Evolutionary conservation across 495 filamentous ascomycete species (phyloP).

Genomic region (Chlorociboria aeruginascens): DNA sequence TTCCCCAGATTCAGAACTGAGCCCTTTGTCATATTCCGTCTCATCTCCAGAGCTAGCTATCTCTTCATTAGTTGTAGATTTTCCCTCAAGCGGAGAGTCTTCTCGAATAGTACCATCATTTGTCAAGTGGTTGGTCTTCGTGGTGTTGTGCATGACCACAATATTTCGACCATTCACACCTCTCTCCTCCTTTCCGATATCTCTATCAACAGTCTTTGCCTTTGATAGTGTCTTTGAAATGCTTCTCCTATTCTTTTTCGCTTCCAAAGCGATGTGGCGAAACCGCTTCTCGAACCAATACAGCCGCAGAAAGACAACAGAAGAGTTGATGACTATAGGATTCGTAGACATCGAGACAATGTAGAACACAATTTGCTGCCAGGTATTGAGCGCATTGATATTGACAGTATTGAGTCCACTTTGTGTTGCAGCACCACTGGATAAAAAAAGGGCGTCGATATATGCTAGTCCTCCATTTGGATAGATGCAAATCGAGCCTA

Average conservation of each 20-base stretch:
- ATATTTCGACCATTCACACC: slow-evolving; percentile 66
- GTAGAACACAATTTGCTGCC: slow-evolving; percentile 68
- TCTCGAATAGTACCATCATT: slow-evolving; percentile 2
- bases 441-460: slow-evolving; percentile 83
- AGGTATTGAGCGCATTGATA: slow-evolving; percentile 59
- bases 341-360: slow-evolving; percentile 62
- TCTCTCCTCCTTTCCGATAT: slow-evolving; percentile 40
- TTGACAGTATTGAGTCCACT: slow-evolving; percentile 85
- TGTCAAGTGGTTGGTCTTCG: slow-evolving; percentile 15
- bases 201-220: slow-evolving; percentile 29
- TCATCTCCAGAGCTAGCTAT: slow-evolving; percentile 8
- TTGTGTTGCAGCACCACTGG: slow-evolving; percentile 71
- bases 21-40: neutral
- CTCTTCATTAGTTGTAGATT: slow-evolving; percentile 11
- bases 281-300: slow-evolving; percentile 99
- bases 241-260: slow-evolving; percentile 29
- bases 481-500: slow-evolving; percentile 69
- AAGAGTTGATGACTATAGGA: slow-evolving; percentile 81
- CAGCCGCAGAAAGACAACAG: slow-evolving; percentile 79
- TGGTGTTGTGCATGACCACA: slow-evolving; percentile 51
- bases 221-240: slow-evolving; percentile 41
- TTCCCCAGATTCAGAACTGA: slow-evolving; percentile 2
- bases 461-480: slow-evolving; percentile 48
- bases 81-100: slow-evolving; percentile 3
- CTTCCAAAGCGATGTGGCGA: slow-evolving; percentile 54